These are phyloP conservation scores for Paramecium sexaurelia DNA, from an alignment of 73 alveolate species.

Conservation along the genomic window DNA sequence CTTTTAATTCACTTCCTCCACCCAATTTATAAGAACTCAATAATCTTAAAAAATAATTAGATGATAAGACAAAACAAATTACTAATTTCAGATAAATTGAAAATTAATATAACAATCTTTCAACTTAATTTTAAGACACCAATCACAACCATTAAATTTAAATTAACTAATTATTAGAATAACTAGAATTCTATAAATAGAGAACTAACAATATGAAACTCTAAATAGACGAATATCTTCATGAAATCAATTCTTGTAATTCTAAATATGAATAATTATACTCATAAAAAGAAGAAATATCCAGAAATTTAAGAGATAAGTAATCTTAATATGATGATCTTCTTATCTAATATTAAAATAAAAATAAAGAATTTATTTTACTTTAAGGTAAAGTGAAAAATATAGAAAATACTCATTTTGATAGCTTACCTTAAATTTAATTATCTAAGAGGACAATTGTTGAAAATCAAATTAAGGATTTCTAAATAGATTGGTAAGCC, in stretches of 20 bases:
- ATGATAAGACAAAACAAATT: too few relatives aligned
- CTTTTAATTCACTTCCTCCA: not conserved
- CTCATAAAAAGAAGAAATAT: not conserved
- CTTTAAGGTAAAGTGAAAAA: not conserved
- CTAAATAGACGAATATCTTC: not conserved
- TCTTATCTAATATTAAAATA: not conserved
- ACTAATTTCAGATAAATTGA: not conserved
- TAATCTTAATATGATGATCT: not conserved
- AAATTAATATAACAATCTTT: not conserved
- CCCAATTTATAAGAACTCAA: not conserved
- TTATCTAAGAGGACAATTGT: not conserved
- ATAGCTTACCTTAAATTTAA: not conserved
- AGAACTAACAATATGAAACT: not conserved
- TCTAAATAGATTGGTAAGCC: not conserved
- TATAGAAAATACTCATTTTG: not conserved
- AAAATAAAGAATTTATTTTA: not conserved
- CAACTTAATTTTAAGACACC: not conserved
- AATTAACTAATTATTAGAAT: not conserved
- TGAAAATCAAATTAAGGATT: not conserved
- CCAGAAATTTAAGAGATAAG: not conserved
- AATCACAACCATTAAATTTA: not conserved
- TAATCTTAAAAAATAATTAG: not conserved
- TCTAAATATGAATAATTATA: not conserved
- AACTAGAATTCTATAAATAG: not conserved
- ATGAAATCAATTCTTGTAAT: not conserved